Evolutionary conservation across 106 monocot species (phyloP), one percentile per base, ranked within the genome.

Genomic region (Dendrobium chrysotoxum): DNA sequence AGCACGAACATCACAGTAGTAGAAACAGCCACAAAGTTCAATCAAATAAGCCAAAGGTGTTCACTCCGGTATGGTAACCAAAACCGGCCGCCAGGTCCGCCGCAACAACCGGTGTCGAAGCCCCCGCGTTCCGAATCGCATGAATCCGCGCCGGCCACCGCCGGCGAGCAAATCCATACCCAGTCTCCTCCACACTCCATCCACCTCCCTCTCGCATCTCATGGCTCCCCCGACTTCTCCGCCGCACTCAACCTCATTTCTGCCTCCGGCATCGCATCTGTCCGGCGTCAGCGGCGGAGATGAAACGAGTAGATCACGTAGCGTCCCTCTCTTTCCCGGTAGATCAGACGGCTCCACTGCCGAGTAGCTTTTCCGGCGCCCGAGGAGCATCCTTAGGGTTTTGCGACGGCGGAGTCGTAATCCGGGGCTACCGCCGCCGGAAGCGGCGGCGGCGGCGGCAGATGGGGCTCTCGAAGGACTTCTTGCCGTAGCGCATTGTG

Each of bases 111-210:
- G 71, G 9, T 71, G 30, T 28, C 71, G 28, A 35, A 71, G 71
- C 35, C 71, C 71, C 71, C 71, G 71, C 28, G 71, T 15, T 71
- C 71, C 35, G 71, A 71, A 71, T 13, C 71, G 71, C 70, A 8
- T 23, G 1, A 31, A 35, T 4, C 71, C 31, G 35, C 31, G 28
- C 71, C 71, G 12, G 13, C 71, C 71, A 15, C 26, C 31, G 16
- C 28, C 31, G 71, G 26, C 35, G 31, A 28, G 15, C 5, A 50
- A 50, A 50, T 50, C 50, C 13, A 50, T 12, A 13, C 71, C 35
- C 26, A 35, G 4, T 15, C 10, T 31, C 31, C 71, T 35, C 28
- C 35, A 28, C 21, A 9, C 30, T 16, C 71, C 71, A 31, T 4
- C 15, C 13, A 15, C 28, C 28, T 28, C 71, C 31, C 13, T 4